Percentiles rank a stretch among this genome's conserved stretches.
Evolutionary conservation across 306 rosid genomes (phyloP).

Genomic region (Benincasa hispida): DNA sequence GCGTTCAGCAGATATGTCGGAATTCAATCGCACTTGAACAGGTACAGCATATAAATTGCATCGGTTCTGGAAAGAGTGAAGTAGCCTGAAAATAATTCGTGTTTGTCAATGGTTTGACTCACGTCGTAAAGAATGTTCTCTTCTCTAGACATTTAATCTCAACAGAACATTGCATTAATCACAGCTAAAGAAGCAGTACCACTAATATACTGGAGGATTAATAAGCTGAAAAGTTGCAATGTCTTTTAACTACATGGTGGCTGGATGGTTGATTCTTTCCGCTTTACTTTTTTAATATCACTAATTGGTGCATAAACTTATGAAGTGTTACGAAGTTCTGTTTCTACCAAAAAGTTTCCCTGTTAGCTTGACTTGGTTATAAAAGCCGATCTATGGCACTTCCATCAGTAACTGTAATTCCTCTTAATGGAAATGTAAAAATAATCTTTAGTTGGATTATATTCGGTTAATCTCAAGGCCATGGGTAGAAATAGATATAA

Average conservation of each 20-base stretch:
- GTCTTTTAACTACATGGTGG: neutral
- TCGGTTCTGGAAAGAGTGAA: neutral
- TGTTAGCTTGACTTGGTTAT: neutral
- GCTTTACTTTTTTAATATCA: neutral
- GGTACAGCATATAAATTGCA: constrained; percentile 29
- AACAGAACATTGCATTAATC: neutral
- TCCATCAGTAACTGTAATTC: neutral
- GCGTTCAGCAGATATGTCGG: constrained; percentile 98
- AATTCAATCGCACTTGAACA: constrained; percentile 94
- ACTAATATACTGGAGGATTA: neutral
- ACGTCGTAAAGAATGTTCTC: neutral
- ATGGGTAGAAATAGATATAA: neutral
- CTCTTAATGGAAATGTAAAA: neutral
- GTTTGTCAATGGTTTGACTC: neutral
- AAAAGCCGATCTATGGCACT: neutral
- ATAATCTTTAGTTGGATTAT: neutral
- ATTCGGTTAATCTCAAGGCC: neutral
- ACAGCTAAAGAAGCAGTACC: neutral
- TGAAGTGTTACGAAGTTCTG: neutral
- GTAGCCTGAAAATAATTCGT: neutral
- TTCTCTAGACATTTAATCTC: neutral
- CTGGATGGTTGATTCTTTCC: neutral
- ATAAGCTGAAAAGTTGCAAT: neutral
- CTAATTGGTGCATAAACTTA: neutral
- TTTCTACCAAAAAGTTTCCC: neutral